These are phyloP conservation scores for Phellopilus nigrolimitatus DNA, from an alignment of 1,284 basidiomycete species.

Conservation along the genomic window DNA sequence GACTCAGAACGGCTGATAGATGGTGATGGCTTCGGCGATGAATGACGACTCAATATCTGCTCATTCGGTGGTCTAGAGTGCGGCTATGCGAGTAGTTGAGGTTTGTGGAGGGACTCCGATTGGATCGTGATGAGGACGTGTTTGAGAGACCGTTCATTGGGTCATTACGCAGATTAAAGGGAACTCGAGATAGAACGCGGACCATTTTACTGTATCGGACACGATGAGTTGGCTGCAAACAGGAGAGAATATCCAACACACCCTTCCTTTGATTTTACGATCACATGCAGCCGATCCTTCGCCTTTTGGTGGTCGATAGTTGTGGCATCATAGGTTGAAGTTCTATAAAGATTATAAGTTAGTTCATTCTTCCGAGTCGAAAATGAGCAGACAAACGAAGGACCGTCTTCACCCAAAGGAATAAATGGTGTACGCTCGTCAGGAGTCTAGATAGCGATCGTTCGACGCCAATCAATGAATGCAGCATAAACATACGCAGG, in stretches of 20 bases:
- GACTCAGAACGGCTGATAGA: constrained; percentile 18
- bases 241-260: background rate
- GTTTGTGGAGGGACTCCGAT: constrained; percentile 19
- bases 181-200: constrained; percentile 15
- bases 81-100: constrained; percentile 1
- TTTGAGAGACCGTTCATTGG: constrained; percentile 4
- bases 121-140: constrained; percentile 18
- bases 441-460: background rate
- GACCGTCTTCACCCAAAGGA: constrained; percentile 6
- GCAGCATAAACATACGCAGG: background rate
- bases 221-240: background rate
- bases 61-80: background rate
- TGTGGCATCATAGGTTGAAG: constrained; percentile 12
- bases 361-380: background rate
- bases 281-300: constrained; percentile 17
- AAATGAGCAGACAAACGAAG: constrained; percentile 4
- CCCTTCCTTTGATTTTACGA: constrained; percentile 20
- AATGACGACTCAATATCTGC: background rate
- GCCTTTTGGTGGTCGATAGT: constrained; percentile 18
- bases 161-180: constrained; percentile 19
- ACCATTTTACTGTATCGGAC: constrained; percentile 17
- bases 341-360: background rate
- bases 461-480: background rate
- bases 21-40: constrained; percentile 13
- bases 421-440: constrained; percentile 6